Percentiles rank a stretch among this genome's conserved stretches.
Conservation (phyloP, 164 flowering plant species). For the Chloranthus sessilifolius region DNA sequence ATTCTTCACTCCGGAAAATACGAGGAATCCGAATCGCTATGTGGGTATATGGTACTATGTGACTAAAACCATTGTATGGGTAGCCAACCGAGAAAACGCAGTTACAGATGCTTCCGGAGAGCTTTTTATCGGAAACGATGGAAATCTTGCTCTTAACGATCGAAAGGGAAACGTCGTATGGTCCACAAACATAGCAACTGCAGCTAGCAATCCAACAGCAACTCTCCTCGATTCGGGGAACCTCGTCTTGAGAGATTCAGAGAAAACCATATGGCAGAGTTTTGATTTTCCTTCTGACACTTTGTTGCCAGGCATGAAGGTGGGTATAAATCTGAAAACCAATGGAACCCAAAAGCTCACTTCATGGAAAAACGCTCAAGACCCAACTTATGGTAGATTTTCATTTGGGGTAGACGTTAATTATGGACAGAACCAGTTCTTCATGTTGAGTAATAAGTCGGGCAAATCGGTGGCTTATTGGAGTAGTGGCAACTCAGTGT, state of each 20-base stretch:
- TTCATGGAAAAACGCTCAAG: slow-evolving; percentile 33
- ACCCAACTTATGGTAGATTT: slow-evolving; percentile 28
- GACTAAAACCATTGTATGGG: slow-evolving; percentile 2
- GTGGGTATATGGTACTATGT: slow-evolving; percentile 11
- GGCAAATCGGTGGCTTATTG: slow-evolving; percentile 18
- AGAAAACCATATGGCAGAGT: slow-evolving; percentile 8
- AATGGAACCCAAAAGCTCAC: slow-evolving; percentile 15
- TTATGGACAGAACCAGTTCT: background rate
- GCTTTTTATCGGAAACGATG: background rate
- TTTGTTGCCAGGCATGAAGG: slow-evolving; percentile 24
- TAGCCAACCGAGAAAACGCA: slow-evolving; percentile 7
- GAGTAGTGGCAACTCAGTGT: slow-evolving; percentile 12
- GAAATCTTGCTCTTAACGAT: slow-evolving; percentile 6
- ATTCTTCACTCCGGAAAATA: slow-evolving; percentile 4
- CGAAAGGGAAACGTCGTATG: background rate
- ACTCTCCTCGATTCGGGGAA: slow-evolving; percentile 10
- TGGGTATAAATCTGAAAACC: slow-evolving; percentile 10
- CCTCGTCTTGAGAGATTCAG: slow-evolving; percentile 4
- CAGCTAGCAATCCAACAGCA: background rate
- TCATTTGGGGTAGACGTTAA: slow-evolving; percentile 7
- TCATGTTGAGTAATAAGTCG: background rate
- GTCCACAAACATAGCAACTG: background rate
- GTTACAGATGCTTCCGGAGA: background rate
- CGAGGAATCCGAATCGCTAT: slow-evolving; percentile 1
- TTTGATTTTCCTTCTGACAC: slow-evolving; percentile 9